phyloP scores from a whole-genome alignment of 805 yeast species.

The Candida dajiaensis region DNA sequence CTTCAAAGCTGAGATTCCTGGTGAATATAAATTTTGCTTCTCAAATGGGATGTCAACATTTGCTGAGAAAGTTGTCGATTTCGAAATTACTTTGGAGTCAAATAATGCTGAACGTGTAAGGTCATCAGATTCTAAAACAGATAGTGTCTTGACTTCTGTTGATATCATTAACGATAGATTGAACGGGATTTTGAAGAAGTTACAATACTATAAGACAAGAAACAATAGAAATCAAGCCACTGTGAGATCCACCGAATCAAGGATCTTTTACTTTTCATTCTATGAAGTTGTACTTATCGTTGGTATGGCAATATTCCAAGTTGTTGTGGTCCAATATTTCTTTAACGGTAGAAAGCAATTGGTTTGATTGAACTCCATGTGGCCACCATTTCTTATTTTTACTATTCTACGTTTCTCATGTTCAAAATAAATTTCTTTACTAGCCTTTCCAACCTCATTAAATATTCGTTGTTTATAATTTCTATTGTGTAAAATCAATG shows the following conservation, averaged over 20 bases:
- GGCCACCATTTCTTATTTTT: neutral
- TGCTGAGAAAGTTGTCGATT: slow-evolving; percentile 70
- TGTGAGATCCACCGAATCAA: slow-evolving; percentile 72
- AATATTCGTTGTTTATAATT: neutral
- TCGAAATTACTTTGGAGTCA: slow-evolving; percentile 52
- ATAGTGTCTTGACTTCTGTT: slow-evolving; percentile 34
- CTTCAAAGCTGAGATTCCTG: slow-evolving; percentile 46
- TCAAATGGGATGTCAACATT: slow-evolving; percentile 56
- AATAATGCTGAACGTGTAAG: slow-evolving; percentile 28
- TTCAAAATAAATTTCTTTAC: neutral
- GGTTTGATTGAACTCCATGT: slow-evolving; percentile 6
- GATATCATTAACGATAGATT: slow-evolving; percentile 55
- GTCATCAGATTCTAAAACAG: slow-evolving; percentile 47
- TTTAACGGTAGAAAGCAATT: slow-evolving; percentile 67
- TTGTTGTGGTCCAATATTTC: slow-evolving; percentile 60
- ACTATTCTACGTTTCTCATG: neutral
- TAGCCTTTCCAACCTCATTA: neutral
- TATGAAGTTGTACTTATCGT: slow-evolving; percentile 70
- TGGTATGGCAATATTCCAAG: slow-evolving; percentile 67
- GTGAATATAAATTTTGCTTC: slow-evolving; percentile 65
- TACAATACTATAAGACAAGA: slow-evolving; percentile 85
- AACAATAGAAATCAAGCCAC: slow-evolving; percentile 88
- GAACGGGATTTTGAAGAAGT: slow-evolving; percentile 46
- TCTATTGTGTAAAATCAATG: neutral
- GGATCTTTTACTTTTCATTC: slow-evolving; percentile 73